Conservation (phyloP, 2,329 filamentous ascomycete genomes). For the Claviceps purpurea region DNA sequence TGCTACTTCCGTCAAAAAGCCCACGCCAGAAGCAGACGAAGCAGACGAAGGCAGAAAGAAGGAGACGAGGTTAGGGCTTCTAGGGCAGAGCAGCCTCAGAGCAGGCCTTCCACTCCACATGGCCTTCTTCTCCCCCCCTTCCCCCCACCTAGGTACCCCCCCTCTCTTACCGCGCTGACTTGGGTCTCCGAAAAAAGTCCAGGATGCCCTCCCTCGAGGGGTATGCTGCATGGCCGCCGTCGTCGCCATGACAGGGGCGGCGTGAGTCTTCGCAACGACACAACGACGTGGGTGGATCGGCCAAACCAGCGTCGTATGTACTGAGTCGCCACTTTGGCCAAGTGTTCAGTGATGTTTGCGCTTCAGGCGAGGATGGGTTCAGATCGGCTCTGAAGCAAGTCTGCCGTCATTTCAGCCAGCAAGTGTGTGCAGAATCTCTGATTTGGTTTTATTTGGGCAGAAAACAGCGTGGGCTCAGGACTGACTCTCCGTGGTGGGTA, state of each 20-base stretch:
- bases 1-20: not conserved
- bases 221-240: not conserved
- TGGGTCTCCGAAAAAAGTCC: not conserved
- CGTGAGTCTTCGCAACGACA: constrained; percentile 9
- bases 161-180: not conserved
- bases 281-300: constrained; percentile 19
- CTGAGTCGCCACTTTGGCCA: no score
- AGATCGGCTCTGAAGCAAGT: not conserved
- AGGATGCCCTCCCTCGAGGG: not conserved
- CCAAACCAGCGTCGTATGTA: not conserved
- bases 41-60: not conserved
- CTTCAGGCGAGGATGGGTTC: not conserved
- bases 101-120: not conserved
- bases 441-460: not conserved
- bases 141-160: not conserved
- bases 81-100: not conserved
- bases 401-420: not conserved
- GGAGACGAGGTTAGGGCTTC: not conserved
- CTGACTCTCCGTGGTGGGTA: no score
- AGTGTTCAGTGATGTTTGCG: not conserved
- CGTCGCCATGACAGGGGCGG: constrained; percentile 4
- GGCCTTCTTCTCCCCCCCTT: not conserved
- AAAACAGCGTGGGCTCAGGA: no score
- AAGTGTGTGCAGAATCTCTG: not conserved
- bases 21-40: not conserved